Evolutionary conservation across 352 stramenopile genomes (phyloP), one percentile per base, ranked within the genome.

Genomic region (Nannochloropsis limnetica): DNA sequence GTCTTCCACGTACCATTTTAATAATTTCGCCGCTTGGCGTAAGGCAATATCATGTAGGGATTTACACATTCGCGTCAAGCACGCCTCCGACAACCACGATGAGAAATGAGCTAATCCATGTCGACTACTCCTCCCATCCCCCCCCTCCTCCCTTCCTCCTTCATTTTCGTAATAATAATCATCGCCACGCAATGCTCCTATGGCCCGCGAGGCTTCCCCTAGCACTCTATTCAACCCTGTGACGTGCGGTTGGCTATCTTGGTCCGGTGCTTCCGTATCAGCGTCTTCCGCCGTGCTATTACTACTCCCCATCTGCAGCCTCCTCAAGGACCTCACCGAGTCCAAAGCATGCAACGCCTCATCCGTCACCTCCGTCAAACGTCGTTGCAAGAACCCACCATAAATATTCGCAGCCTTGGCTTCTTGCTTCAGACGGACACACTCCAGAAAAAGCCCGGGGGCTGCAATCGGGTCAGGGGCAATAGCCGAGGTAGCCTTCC

Each of bases 271-370:
- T 1, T 74, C 61, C 2, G n/a, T 74, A 25, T 74, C 61, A 74
- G n/a, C 25, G 25, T 74, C 61, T 14, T 74, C 61, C n/a, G 61
- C 61, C 15, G n/a, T 25, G 61, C 61, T 74, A 29, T 74, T 74
- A 29, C 61, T 74, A 29, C 61, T 74, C n/a, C 61, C 61, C 61
- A 74, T 74, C 61, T 74, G 61, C n/a, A 74, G n/a, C n/a, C 61
- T 25, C 11, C 61, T 25, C 61, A 74, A 29, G n/a, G 61, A 74
- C 61, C 61, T 25, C n/a, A 74, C 61, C n/a, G n/a, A 27, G 61
- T 74, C 61, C 61, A 74, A 29, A 27, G 61, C 61, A 31, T 74
- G 61, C 25, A 74, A 29, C 11, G 61, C 61, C 5, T 74, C 61
- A 8, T 74, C 61, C 11, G 61, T 74, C 61, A 20, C n/a, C 11